Percentiles rank a stretch among this genome's conserved stretches.
phyloP scores from a whole-genome alignment of 371 early-diverging fungal species.

The Mortierella sp. region DNA sequence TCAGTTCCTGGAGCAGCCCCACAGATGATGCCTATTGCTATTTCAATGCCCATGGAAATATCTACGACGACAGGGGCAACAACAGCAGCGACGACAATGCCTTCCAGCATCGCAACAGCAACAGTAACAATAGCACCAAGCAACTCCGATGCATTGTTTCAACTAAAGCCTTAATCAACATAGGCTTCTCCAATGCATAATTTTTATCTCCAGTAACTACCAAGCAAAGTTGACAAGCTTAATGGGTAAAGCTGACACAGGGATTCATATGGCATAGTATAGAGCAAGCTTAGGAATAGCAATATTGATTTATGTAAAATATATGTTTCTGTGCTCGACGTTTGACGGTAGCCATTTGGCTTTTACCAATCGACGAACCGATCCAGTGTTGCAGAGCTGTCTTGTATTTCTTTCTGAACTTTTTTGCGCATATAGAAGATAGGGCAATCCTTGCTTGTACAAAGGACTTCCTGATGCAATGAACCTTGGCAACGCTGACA shows the following conservation, averaged over 20 bases:
- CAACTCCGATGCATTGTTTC: too few relatives aligned
- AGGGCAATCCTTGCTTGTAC: slow-evolving; percentile 98
- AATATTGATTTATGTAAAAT: not conserved
- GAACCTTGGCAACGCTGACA: slow-evolving; percentile 99
- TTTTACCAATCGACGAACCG: slow-evolving; percentile 76
- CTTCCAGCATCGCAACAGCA: too few relatives aligned
- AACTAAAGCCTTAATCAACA: not conserved
- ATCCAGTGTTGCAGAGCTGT: slow-evolving; percentile 70
- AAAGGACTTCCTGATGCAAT: slow-evolving; percentile 97
- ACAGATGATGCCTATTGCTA: not conserved
- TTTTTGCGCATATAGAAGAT: slow-evolving; percentile 99
- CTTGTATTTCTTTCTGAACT: slow-evolving; percentile 95
- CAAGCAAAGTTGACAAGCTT: too few relatives aligned
- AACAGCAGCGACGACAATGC: not conserved
- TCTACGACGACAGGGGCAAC: not conserved
- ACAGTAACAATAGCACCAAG: not conserved
- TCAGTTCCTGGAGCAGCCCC: not conserved
- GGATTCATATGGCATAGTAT: too few relatives aligned
- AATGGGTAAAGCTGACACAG: too few relatives aligned
- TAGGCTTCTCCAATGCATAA: too few relatives aligned
- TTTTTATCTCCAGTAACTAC: too few relatives aligned
- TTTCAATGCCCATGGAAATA: not conserved
- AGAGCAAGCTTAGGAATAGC: too few relatives aligned
- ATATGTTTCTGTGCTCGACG: not conserved
- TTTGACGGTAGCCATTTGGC: not conserved